Evolutionary conservation across 2,329 filamentous ascomycete genomes (phyloP).

Genomic region (Talaromyces pinophilus): DNA sequence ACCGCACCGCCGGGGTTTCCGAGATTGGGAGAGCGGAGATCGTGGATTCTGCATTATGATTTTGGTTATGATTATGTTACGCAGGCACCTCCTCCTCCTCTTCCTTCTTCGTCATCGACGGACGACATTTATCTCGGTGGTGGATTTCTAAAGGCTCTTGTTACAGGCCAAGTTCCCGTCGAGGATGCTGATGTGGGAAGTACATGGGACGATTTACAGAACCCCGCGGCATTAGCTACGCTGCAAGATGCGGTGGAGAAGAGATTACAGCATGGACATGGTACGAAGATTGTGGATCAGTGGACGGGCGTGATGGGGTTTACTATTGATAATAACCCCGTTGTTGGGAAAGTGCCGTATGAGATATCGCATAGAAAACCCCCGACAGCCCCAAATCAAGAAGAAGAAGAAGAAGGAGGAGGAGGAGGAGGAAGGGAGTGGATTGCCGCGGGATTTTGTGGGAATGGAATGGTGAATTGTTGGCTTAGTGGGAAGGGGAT

Average conservation of each 20-base stretch:
- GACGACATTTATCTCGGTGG: conserved; percentile 25
- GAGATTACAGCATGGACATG: conserved; percentile 25
- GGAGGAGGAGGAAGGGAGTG: conserved; percentile 41
- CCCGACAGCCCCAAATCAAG: conserved; percentile 2
- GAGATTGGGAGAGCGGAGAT: conserved; percentile 28
- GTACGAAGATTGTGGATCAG: conserved; percentile 27
- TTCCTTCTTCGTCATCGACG: not conserved
- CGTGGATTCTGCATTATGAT: conserved; percentile 37
- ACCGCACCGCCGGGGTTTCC: conserved; percentile 29
- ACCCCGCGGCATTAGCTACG: conserved; percentile 7
- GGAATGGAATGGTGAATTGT: conserved; percentile 66
- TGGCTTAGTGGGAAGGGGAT: conserved; percentile 33
- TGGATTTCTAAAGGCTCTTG: conserved; percentile 21
- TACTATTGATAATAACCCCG: conserved; percentile 52
- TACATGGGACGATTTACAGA: conserved; percentile 20
- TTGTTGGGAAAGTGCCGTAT: conserved; percentile 53
- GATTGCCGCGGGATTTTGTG: conserved; percentile 64
- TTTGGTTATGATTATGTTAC: conserved; percentile 28
- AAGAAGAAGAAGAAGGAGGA: not conserved
- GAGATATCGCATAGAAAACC: conserved; percentile 38
- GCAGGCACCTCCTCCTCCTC: conserved; percentile 7
- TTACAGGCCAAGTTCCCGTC: conserved; percentile 6
- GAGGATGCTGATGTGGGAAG: conserved; percentile 24
- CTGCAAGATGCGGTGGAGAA: conserved; percentile 19
- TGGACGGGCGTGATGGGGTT: conserved; percentile 53